Conservation (phyloP, 2,329 filamentous ascomycete genomes). For the Hypoxylon sp. region DNA sequence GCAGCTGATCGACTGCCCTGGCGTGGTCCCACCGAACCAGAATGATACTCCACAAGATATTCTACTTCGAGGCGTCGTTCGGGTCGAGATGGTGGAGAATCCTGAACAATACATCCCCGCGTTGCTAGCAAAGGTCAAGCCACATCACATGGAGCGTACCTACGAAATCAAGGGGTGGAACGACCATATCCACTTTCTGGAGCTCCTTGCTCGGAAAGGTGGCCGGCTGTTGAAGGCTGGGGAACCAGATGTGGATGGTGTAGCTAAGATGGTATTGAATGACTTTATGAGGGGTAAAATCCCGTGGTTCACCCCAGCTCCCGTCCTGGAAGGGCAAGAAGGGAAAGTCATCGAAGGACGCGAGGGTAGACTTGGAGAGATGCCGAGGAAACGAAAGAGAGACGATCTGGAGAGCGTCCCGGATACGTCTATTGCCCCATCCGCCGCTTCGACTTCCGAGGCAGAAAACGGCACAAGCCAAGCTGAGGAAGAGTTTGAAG, state of each 20-base stretch:
- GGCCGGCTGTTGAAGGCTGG: conserved; percentile 89
- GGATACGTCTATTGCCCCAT: conserved; percentile 51
- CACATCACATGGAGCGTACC: conserved; percentile 89
- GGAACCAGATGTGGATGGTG: conserved; percentile 94
- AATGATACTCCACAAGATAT: conserved; percentile 89
- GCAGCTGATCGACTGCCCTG: conserved; percentile 91
- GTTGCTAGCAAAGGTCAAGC: conserved; percentile 83
- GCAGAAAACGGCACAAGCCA: conserved; percentile 44
- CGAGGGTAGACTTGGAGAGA: conserved; percentile 85
- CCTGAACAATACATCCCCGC: conserved; percentile 95
- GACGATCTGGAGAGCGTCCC: conserved; percentile 61
- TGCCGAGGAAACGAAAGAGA: conserved; percentile 81
- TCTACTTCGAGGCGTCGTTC: conserved; percentile 88
- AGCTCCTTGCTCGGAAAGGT: conserved; percentile 86
- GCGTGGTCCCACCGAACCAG: conserved; percentile 90
- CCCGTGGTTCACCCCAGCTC: conserved; percentile 93
- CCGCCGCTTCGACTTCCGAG: conserved; percentile 46
- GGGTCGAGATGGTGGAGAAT: conserved; percentile 96
- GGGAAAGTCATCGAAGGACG: conserved; percentile 73
- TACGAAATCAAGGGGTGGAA: conserved; percentile 88
- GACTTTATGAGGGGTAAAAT: conserved; percentile 96
- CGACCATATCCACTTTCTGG: conserved; percentile 84
- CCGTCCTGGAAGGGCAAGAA: conserved; percentile 66
- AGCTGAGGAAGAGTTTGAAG: conserved; percentile 60
- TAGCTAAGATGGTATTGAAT: conserved; percentile 96